Evolutionary conservation across 306 rosid species (phyloP).

Genomic region (Oemleria cerasiformis): DNA sequence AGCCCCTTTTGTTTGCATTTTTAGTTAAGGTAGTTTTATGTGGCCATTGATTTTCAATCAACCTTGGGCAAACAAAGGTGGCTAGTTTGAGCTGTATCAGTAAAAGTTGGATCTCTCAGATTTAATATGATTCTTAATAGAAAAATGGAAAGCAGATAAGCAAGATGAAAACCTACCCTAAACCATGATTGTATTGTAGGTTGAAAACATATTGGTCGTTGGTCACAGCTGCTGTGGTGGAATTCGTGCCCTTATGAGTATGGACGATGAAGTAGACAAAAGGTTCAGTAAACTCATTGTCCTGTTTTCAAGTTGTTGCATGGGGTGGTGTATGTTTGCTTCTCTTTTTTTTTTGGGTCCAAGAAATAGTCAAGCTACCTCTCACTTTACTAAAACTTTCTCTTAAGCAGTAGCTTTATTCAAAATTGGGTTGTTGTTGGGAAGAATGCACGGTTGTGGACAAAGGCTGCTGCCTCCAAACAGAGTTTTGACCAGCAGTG

Average conservation of each 20-base stretch:
- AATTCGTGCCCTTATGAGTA: constrained; percentile 91
- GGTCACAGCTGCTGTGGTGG: constrained; percentile 99
- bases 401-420: constrained; percentile 50
- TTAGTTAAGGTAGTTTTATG: no score
- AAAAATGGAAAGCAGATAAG: background rate
- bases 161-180: background rate
- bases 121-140: background rate
- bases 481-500: constrained; percentile 83
- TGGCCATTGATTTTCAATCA: background rate
- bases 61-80: background rate
- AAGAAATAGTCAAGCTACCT: constrained; percentile 2
- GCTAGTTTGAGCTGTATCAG: background rate
- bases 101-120: background rate
- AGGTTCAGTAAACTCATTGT: constrained; percentile 38
- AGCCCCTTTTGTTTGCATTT: no score
- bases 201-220: constrained; percentile 76
- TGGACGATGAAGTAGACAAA: constrained; percentile 58
- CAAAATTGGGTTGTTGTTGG: constrained; percentile 81
- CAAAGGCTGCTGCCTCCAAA: constrained; percentile 63
- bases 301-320: constrained; percentile 21
- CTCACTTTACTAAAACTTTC: constrained; percentile 26
- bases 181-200: constrained; percentile 42
- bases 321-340: background rate
- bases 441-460: constrained; percentile 64
- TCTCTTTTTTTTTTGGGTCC: background rate